Evolutionary conservation across 2,329 filamentous ascomycete genomes (phyloP).

Genomic region (Aspergillus pseudoglaucus): DNA sequence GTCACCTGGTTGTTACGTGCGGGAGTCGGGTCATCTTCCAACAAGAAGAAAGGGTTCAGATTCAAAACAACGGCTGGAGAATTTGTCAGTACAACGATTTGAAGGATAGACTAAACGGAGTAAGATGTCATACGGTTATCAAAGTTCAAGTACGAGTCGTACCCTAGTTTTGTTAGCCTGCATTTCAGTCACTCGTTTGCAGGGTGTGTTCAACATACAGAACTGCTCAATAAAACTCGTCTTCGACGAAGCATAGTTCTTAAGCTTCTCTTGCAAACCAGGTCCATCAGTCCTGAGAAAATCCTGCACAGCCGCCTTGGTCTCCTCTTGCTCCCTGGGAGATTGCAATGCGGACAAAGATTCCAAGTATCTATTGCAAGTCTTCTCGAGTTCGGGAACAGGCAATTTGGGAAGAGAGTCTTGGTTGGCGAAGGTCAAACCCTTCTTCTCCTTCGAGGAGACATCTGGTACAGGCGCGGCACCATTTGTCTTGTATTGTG

Average conservation of each 20-base stretch:
- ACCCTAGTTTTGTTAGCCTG: constrained; percentile 57
- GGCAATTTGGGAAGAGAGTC: constrained; percentile 85
- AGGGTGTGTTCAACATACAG: constrained; percentile 55
- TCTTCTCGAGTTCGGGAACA: constrained; percentile 77
- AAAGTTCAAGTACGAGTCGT: constrained; percentile 96
- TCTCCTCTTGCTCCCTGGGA: constrained; percentile 74
- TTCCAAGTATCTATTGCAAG: constrained; percentile 71
- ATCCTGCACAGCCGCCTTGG: constrained; percentile 69
- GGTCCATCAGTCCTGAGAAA: constrained; percentile 78
- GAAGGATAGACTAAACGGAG: not conserved
- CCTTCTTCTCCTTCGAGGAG: constrained; percentile 41
- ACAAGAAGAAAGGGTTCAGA: constrained; percentile 92
- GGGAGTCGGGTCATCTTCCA: constrained; percentile 95
- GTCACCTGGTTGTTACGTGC: constrained; percentile 96
- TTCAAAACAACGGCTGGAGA: constrained; percentile 75
- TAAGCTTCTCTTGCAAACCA: constrained; percentile 78
- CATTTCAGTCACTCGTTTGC: not conserved
- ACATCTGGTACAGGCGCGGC: constrained; percentile 43
- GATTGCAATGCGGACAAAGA: constrained; percentile 76
- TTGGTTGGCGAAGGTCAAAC: constrained; percentile 84
- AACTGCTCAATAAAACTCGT: constrained; percentile 99
- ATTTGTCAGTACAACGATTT: constrained; percentile 7
- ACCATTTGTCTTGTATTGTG: constrained; percentile 35
- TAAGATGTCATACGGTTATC: constrained; percentile 62
- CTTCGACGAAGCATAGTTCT: constrained; percentile 81